Conservation (phyloP, 2,329 filamentous ascomycete species). For the Lasiodiplodia theobromae region DNA sequence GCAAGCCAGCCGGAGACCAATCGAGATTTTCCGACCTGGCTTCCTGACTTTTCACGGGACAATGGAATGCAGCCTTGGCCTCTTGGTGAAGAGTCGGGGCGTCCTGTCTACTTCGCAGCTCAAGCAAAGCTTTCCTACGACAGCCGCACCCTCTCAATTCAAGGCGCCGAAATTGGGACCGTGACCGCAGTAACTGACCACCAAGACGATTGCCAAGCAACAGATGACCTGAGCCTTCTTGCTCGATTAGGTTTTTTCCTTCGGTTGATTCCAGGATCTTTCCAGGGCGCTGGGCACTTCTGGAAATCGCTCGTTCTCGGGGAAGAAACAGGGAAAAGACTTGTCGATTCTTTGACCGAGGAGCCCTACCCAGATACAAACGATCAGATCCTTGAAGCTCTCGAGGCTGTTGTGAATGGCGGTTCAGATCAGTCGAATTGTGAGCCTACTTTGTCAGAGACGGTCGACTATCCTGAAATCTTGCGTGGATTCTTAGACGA, state of each 20-base stretch:
- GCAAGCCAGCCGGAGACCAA: not conserved
- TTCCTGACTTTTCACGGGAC: not conserved
- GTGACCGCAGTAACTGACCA: not conserved
- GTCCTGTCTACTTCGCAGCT: no score
- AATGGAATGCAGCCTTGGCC: not conserved
- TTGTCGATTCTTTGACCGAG: no score
- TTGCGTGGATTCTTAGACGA: no score
- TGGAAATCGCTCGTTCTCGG: not conserved
- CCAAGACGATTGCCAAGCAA: not conserved
- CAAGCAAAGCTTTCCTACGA: not conserved
- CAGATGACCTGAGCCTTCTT: not conserved
- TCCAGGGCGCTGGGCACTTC: not conserved
- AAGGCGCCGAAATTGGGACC: not conserved
- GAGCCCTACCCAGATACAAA: no score
- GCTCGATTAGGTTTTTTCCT: not conserved
- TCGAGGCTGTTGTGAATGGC: no score
- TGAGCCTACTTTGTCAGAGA: no score
- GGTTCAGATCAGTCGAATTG: no score
- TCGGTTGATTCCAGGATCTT: not conserved
- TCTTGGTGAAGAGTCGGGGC: no score
- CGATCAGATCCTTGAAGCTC: no score
- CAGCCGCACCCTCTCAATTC: not conserved
- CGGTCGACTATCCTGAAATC: no score
- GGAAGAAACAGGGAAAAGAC: no score
- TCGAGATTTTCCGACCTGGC: not conserved